Conservation (phyloP, 768 basidiomycete genomes). For the Psilocybe cyanescens region DNA sequence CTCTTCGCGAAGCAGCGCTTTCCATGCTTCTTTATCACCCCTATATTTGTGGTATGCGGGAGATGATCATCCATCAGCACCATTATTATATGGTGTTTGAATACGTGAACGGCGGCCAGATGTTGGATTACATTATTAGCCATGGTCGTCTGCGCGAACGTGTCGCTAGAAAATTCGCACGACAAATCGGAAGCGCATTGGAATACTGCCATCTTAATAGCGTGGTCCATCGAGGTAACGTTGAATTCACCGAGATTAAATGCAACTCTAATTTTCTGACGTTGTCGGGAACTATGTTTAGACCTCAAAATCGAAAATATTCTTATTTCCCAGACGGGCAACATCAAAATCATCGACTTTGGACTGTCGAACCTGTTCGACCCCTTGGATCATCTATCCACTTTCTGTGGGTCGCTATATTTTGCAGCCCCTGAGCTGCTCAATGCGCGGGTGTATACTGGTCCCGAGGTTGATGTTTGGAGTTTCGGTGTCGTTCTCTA, state of each 20-base stretch:
- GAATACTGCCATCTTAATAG: slow-evolving; percentile 98
- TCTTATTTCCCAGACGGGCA: slow-evolving; percentile 96
- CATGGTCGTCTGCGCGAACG: slow-evolving; percentile 95
- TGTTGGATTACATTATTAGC: slow-evolving; percentile 99
- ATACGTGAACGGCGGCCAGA: slow-evolving; percentile 98
- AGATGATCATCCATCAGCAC: slow-evolving; percentile 96
- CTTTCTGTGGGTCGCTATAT: slow-evolving; percentile 97
- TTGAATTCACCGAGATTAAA: slow-evolving; percentile 17
- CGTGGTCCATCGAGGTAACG: slow-evolving; percentile 88
- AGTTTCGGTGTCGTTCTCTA: slow-evolving; percentile 98
- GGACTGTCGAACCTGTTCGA: slow-evolving; percentile 96
- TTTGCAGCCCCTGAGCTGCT: slow-evolving; percentile 98
- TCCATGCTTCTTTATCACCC: slow-evolving; percentile 97
- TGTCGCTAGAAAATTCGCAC: slow-evolving; percentile 95
- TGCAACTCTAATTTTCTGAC: slow-evolving; percentile 7
- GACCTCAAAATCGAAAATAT: slow-evolving; percentile 99
- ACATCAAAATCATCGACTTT: slow-evolving; percentile 99
- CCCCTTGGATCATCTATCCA: slow-evolving; percentile 79
- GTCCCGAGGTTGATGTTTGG: slow-evolving; percentile 99
- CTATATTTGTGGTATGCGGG: slow-evolving; percentile 99
- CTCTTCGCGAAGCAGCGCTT: slow-evolving; percentile 92
- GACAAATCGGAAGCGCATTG: slow-evolving; percentile 95
- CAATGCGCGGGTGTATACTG: slow-evolving; percentile 95
- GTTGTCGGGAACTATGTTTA: slow-evolving; percentile 24
- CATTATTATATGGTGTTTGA: slow-evolving; percentile 99